A percentile compares a stretch with the other conserved stretches of the same genome.
Conservation (phyloP, 768 basidiomycete species). For the Thelephora aurantiotincta region DNA sequence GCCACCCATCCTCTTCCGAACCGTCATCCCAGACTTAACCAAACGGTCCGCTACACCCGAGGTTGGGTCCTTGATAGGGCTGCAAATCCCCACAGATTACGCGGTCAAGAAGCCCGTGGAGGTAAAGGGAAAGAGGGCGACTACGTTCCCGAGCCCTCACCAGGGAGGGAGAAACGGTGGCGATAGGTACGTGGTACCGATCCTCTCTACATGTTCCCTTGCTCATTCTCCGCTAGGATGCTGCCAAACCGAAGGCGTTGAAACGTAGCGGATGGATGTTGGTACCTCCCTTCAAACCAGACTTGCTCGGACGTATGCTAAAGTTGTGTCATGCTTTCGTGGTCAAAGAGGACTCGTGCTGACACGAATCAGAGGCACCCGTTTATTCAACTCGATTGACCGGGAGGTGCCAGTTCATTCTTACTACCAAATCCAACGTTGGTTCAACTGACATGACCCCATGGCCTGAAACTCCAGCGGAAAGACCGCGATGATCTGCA, state of each 20-base stretch:
- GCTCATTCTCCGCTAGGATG: constrained; percentile 34
- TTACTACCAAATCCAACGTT: constrained; percentile 24
- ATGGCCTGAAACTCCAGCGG: constrained; percentile 97
- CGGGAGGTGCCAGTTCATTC: constrained; percentile 69
- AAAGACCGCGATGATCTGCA: constrained; percentile 79
- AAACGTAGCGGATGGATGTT: constrained; percentile 98
- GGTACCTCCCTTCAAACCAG: constrained; percentile 74
- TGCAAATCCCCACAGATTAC: constrained; percentile 7
- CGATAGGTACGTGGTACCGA: constrained; percentile 31
- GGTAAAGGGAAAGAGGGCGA: constrained; percentile 59
- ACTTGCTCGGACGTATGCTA: constrained; percentile 60
- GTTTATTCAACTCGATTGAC: constrained; percentile 75
- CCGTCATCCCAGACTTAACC: constrained; percentile 10
- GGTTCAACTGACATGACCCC: constrained; percentile 43
- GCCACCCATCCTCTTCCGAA: background rate
- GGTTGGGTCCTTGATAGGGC: background rate
- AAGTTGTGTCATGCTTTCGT: background rate
- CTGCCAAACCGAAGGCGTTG: constrained; percentile 58
- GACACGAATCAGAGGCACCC: constrained; percentile 25
- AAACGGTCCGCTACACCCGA: background rate
- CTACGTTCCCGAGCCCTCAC: constrained; percentile 62
- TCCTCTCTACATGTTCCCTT: background rate
- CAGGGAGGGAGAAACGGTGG: constrained; percentile 71
- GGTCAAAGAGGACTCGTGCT: background rate
- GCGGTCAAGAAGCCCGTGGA: constrained; percentile 29